Evolutionary conservation across 176 grass and related monocot species (phyloP).

Genomic region (Eremochloa ophiuroides): DNA sequence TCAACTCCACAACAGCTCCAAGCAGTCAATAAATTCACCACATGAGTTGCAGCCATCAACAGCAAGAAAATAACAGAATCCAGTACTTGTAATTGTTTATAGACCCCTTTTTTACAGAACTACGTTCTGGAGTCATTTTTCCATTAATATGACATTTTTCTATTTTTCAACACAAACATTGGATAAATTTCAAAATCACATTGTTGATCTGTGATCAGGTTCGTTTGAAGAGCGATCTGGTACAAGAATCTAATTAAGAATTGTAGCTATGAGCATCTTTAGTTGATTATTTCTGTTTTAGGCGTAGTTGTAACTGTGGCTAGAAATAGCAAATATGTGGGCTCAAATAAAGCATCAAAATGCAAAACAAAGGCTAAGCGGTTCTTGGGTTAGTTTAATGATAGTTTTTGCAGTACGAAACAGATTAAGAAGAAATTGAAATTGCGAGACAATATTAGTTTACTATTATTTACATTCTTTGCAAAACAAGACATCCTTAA

Average conservation of each 20-base stretch:
- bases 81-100: neutral
- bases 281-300: neutral
- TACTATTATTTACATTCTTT: neutral
- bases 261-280: neutral
- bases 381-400: neutral
- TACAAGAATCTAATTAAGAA: neutral
- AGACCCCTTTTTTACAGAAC: neutral
- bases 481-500: neutral
- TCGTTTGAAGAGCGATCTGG: neutral
- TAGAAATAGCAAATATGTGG: neutral
- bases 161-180: neutral
- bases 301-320: neutral
- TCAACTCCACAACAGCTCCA: neutral
- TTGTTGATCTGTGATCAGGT: neutral
- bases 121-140: neutral
- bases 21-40: neutral
- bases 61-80: neutral
- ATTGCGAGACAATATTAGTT: neutral
- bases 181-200: neutral
- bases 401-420: neutral
- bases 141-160: neutral
- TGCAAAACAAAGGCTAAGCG: neutral
- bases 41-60: neutral
- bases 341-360: neutral
- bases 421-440: neutral